A percentile compares a stretch with the other conserved stretches of the same genome.
Conservation (phyloP, 371 early-diverging fungal genomes). For the Mucor ambiguus region DNA sequence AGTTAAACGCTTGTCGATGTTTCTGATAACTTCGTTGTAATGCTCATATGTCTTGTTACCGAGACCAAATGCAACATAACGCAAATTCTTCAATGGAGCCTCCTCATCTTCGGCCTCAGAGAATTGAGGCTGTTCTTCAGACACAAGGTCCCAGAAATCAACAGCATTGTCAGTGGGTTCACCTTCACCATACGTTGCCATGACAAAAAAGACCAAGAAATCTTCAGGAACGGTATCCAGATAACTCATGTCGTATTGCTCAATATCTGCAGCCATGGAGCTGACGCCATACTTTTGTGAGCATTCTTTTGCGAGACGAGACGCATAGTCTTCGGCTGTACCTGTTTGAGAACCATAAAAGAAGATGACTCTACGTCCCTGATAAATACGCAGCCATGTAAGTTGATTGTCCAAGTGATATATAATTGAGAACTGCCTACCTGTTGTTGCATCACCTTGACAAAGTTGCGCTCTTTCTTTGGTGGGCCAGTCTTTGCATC, state of each 20-base stretch:
- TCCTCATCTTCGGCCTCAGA: conserved; percentile 53
- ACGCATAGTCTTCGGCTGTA: conserved; percentile 95
- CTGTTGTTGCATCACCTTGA: conserved; percentile 56
- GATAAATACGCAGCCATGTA: background rate
- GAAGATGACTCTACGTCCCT: conserved; percentile 72
- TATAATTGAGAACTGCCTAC: conserved; percentile 19
- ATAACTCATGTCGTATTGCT: conserved; percentile 84
- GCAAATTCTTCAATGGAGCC: conserved; percentile 59
- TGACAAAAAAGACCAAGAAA: conserved; percentile 74
- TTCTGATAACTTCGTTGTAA: conserved; percentile 83
- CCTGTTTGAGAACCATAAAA: conserved; percentile 98
- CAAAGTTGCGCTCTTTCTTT: conserved; percentile 56
- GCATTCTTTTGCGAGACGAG: conserved; percentile 84
- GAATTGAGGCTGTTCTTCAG: conserved; percentile 72
- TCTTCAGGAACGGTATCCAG: conserved; percentile 68
- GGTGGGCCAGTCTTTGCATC: conserved; percentile 4
- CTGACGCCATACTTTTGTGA: conserved; percentile 73
- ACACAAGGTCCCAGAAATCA: conserved; percentile 82
- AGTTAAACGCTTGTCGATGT: conserved; percentile 64
- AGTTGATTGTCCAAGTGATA: background rate
- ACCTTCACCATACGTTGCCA: conserved; percentile 92
- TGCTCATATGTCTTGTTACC: conserved; percentile 98
- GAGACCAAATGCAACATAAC: conserved; percentile 89
- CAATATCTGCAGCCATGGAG: conserved; percentile 83
- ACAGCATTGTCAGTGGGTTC: conserved; percentile 93